Evolutionary conservation across 768 basidiomycete species (phyloP), one percentile per base, ranked within the genome.

Genomic region (Pulveroboletus frians): DNA sequence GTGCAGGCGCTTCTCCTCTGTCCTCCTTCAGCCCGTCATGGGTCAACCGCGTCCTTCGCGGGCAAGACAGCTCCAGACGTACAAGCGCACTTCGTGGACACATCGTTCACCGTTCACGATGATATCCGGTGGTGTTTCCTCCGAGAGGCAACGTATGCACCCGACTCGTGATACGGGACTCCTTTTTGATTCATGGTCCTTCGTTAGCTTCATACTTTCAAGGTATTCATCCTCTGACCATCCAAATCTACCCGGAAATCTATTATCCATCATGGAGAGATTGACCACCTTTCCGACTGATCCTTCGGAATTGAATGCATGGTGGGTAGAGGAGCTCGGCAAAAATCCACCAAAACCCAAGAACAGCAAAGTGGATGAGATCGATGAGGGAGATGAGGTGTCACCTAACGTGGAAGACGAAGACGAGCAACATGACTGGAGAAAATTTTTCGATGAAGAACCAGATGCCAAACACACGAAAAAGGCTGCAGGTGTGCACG

Each of bases 51-150:
- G 36, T 37, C 57, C 15, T 58, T 65, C 35, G 62, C 71, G 21
- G 68, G 72, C 2, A 64, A 69, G 31, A 67, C 84, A 15, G 78
- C 84, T 47, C 46, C 72, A 5, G 84, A 87, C 49, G 80, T 90
- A 3, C 69, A 83, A 21, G 70, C 80, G 37, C 67, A 75, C 10
- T 90, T 92, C 58, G 70, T 83, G 46, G 76, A 78, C 40, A 83
- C 77, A 13, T 93, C 85, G 83, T 76, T 90, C 57, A 83, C 80
- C 54, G 79, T 86, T 11, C 62, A 88, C 62, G 87, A 91, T 59
- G 92, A 95, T 59, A 71, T 94, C 29, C 79, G 92, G 50, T 94
- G 88, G 88, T 89, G 87, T 71, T 92, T 92, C 71, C 75, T 95
- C 30, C 78, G 85, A 37, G 88, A 92, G 60, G 74, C 86, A 47